A percentile compares a stretch with the other conserved stretches of the same genome.
phyloP scores from a whole-genome alignment of 2,329 filamentous ascomycete genomes.

The Fusarium hainanense region DNA sequence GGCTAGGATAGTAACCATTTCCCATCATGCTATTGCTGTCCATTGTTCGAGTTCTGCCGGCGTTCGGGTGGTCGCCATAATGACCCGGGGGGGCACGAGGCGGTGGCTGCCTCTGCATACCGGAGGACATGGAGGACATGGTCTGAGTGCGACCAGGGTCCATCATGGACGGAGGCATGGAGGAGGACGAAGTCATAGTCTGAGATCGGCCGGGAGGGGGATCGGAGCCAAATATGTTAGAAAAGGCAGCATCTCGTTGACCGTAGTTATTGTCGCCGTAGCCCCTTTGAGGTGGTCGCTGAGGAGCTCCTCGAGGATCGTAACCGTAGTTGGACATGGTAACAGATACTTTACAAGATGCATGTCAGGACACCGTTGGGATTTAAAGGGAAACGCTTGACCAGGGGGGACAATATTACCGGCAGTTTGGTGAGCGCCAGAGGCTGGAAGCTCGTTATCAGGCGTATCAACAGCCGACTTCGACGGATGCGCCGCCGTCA shows the following conservation, averaged over 20 bases:
- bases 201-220: constrained; percentile 91
- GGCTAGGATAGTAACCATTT: constrained; percentile 65
- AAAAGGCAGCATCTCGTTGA: constrained; percentile 94
- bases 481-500: constrained; percentile 50
- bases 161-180: constrained; percentile 64
- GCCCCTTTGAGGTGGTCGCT: constrained; percentile 53
- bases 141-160: constrained; percentile 79
- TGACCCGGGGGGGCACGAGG: constrained; percentile 61
- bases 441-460: constrained; percentile 42
- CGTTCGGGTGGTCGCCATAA: constrained; percentile 51
- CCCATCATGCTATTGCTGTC: constrained; percentile 56
- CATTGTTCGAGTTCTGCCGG: constrained; percentile 47
- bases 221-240: constrained; percentile 91
- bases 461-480: constrained; percentile 45
- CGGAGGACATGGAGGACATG: constrained; percentile 68
- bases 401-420: constrained; percentile 31
- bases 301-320: constrained; percentile 61
- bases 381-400: not conserved
- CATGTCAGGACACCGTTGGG: constrained; percentile 23
- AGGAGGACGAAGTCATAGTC: constrained; percentile 90
- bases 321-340: constrained; percentile 70
- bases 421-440: constrained; percentile 39
- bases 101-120: constrained; percentile 73
- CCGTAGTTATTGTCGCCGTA: constrained; percentile 64
- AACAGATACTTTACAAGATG: constrained; percentile 26